Evolutionary conservation across 2,329 filamentous ascomycete species (phyloP).

Genomic region (Pseudogymnoascus sp.): DNA sequence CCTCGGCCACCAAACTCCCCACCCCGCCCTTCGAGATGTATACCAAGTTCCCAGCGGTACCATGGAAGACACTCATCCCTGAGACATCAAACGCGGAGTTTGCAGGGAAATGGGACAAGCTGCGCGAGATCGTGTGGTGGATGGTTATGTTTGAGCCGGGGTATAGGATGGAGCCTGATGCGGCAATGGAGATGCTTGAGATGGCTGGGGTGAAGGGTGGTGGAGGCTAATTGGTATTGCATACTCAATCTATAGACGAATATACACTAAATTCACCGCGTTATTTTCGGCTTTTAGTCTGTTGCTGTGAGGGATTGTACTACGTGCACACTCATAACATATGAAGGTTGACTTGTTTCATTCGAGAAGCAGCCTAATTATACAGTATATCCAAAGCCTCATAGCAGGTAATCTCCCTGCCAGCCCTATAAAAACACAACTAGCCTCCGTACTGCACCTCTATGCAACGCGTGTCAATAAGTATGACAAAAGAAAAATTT

Average conservation of each 20-base stretch:
- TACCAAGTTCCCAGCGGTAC: conserved; percentile 48
- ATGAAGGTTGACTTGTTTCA: neutral
- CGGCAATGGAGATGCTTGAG: neutral
- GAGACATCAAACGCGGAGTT: neutral
- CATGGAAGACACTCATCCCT: neutral
- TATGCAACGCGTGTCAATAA: neutral
- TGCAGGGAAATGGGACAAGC: neutral
- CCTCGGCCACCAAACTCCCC: conserved; percentile 59
- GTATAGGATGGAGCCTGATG: neutral
- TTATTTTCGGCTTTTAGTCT: too few species aligned
- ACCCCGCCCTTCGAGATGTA: conserved; percentile 89
- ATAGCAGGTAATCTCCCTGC: neutral
- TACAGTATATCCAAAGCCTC: neutral
- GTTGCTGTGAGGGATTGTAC: too few species aligned
- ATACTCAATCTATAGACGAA: conserved; percentile 2
- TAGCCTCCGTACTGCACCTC: neutral
- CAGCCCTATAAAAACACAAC: neutral
- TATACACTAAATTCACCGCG: neutral
- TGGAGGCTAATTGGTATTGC: neutral
- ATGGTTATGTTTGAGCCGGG: neutral
- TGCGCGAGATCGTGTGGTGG: conserved; percentile 19
- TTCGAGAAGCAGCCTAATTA: neutral
- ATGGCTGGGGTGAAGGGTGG: neutral
- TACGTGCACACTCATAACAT: too few species aligned
- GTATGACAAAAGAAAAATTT: neutral